Base-by-base conservation (phyloP, 805 yeast species). In the Diddensiella caesifluorescens region DNA sequence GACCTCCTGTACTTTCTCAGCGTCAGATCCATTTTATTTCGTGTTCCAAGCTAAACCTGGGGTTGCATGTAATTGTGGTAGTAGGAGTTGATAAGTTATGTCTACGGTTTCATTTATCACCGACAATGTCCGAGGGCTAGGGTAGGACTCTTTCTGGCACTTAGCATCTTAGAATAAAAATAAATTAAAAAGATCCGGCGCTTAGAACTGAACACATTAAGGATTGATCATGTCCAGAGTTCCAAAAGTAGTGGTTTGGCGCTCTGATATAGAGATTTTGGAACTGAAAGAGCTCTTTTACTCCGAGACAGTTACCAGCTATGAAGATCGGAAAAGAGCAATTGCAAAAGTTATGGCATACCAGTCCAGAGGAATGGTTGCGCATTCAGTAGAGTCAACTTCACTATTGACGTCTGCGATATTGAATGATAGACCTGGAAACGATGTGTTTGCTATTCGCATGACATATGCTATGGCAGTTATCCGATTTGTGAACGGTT, bases 401-500 rank as follows among this genome's bases (percentile, higher is more conserved):
- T 69, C 80, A 0, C 62, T 74, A 30, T 54, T 84, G 13, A 72
- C 77, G 0, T 70, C 79, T n/a, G 67, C 78, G 0, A 53, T 63
- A 2, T 42, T 79, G 18, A 49, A 60, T 10, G 79, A 75, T 45
- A 68, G 68, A 25, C 44, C 51, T n/a, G 46, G 49, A 7, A 39
- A 34, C 5, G 74, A 71, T 37, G 50, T 63, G 13, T 57, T 57
- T 36, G 48, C 67, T 0, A 53, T 76, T 2, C 71, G 77, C 46
- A 53, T 79, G 47, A 68, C 80, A 4, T 84, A 83, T 56, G 65
- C 88, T 0, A 79, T 83, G 84, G 76, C 87, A 0, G 54, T 89
- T 9, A 79, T 87, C 21, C 68, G 94, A 44, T 87, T 90, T 63
- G 97, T 92, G 20, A 92, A 92, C 61, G 97, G 97, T 2, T 61